These are phyloP conservation scores for Sclerotinia spermophila DNA, from an alignment of 2,329 filamentous ascomycete species.

Conservation along the genomic window DNA sequence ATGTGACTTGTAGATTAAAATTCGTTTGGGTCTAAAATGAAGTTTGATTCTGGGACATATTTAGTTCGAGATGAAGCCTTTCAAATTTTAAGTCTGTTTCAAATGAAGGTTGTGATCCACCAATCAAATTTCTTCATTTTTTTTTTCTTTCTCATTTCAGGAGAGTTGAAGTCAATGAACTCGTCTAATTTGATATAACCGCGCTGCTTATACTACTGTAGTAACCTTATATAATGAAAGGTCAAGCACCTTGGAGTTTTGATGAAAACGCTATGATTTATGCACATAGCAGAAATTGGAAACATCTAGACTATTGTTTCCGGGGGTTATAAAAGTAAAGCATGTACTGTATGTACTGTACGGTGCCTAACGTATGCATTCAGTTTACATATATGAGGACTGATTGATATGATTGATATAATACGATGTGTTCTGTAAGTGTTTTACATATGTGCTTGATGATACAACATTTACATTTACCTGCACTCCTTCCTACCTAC, in stretches of 20 bases:
- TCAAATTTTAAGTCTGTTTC: slow-evolving; percentile 17
- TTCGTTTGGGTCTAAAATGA: slow-evolving; percentile 10
- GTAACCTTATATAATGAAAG: too few species aligned
- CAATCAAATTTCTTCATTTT: slow-evolving; percentile 14
- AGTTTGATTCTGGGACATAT: slow-evolving; percentile 16
- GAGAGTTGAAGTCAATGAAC: background rate
- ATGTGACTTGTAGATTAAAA: background rate
- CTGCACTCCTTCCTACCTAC: background rate
- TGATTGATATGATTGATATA: background rate
- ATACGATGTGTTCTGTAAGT: background rate
- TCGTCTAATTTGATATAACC: slow-evolving; percentile 19
- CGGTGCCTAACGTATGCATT: background rate
- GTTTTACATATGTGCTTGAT: background rate
- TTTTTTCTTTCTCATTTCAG: background rate
- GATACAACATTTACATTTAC: background rate
- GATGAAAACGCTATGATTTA: background rate
- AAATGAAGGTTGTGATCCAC: slow-evolving; percentile 1
- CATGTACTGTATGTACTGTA: background rate
- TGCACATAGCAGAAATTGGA: background rate
- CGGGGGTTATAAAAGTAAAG: background rate
- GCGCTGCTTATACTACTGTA: slow-evolving; percentile 7
- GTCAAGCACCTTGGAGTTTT: background rate
- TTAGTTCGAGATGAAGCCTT: slow-evolving; percentile 8
- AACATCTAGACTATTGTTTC: background rate
- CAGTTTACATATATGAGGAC: background rate